phyloP scores from a whole-genome alignment of 192 early-diverging fungal genomes.

The Gorgonomyces haynaldii region DNA sequence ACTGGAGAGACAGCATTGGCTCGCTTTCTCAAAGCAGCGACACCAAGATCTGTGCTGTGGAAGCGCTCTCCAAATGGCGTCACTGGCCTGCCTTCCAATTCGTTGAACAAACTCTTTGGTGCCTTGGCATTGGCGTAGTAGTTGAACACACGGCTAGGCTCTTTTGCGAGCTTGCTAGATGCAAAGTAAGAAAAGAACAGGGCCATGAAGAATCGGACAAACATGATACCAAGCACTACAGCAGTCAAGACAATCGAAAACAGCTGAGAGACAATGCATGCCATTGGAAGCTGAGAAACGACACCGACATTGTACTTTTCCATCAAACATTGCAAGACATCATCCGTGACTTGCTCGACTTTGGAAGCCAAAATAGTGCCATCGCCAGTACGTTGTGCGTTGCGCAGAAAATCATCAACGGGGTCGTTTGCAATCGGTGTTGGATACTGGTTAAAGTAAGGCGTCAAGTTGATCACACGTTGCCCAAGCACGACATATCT shows the following conservation, averaged over 20 bases:
- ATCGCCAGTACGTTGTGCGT: slow-evolving; percentile 52
- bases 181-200: slow-evolving; percentile 17
- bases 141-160: slow-evolving; percentile 44
- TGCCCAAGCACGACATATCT: slow-evolving; percentile 11
- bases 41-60: not conserved
- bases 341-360: not conserved
- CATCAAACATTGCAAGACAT: slow-evolving; percentile 18
- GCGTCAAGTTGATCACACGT: slow-evolving; percentile 12
- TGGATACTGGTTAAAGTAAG: slow-evolving; percentile 10
- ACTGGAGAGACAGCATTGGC: not conserved
- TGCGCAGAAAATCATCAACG: slow-evolving; percentile 42
- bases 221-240: slow-evolving; percentile 17
- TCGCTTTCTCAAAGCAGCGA: not conserved
- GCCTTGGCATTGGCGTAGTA: slow-evolving; percentile 57
- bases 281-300: slow-evolving; percentile 4
- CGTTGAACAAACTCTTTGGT: not conserved
- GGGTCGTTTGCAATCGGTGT: slow-evolving; percentile 8
- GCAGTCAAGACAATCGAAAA: slow-evolving; percentile 4
- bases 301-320: slow-evolving; percentile 9
- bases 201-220: slow-evolving; percentile 19
- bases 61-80: not conserved
- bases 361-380: slow-evolving; percentile 24
- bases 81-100: slow-evolving; percentile 52
- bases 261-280: slow-evolving; percentile 12
- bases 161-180: not conserved